Conservation (phyloP, 2,329 filamentous ascomycete genomes). For the Ophiostoma piceae region DNA sequence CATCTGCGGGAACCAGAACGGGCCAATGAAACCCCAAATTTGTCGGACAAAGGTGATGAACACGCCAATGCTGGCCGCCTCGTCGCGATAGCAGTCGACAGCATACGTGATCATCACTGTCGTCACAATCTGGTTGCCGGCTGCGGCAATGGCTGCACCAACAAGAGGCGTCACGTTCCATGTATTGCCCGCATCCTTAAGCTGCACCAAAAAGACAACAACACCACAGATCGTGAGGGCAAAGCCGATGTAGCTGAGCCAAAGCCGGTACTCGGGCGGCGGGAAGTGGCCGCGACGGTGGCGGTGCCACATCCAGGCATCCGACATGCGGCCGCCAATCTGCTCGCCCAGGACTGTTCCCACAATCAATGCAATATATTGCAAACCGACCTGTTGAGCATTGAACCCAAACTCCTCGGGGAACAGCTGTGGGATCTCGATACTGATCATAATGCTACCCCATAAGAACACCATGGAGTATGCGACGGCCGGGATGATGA, state of each 20-base stretch:
- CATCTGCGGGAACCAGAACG: constrained; percentile 32
- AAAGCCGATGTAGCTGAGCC: constrained; percentile 52
- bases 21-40: constrained; percentile 48
- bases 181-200: neutral
- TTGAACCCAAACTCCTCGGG: constrained; percentile 52
- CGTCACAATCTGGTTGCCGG: constrained; percentile 57
- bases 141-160: constrained; percentile 47
- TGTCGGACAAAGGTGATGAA: constrained; percentile 54
- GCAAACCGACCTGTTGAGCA: constrained; percentile 52
- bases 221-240: constrained; percentile 47
- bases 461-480: constrained; percentile 57
- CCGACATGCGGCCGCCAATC: constrained; percentile 49
- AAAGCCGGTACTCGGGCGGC: constrained; percentile 50
- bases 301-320: constrained; percentile 47
- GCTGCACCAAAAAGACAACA: constrained; percentile 49
- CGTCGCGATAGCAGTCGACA: constrained; percentile 51
- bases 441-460: constrained; percentile 47
- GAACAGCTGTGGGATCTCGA: constrained; percentile 57
- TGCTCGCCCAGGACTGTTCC: constrained; percentile 55
- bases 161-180: constrained; percentile 56
- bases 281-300: constrained; percentile 34
- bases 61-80: constrained; percentile 51
- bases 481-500: constrained; percentile 46
- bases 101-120: constrained; percentile 57
- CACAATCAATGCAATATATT: constrained; percentile 53